phyloP scores from a whole-genome alignment of 352 stramenopile species.

The Pythium insidiosum region DNA sequence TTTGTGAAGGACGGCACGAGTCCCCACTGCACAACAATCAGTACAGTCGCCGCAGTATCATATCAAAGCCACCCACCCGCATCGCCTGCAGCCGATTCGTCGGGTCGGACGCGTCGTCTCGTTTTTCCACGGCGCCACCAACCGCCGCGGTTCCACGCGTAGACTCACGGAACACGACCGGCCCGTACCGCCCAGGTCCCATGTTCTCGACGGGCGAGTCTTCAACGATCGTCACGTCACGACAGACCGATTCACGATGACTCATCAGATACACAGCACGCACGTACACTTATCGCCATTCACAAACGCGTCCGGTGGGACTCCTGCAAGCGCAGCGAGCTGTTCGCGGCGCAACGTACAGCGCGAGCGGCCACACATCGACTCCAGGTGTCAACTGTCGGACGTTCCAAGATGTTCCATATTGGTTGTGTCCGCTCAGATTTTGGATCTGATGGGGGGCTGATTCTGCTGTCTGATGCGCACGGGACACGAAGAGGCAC shows the following conservation, averaged over 20 bases:
- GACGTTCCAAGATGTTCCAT: too few relatives aligned
- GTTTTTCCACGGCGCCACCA: neutral
- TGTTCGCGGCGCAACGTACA: slow-evolving; percentile 53
- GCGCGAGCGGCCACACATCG: slow-evolving; percentile 66
- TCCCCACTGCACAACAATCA: slow-evolving; percentile 45
- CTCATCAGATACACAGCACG: neutral
- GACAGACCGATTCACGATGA: neutral
- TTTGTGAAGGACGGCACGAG: slow-evolving; percentile 82
- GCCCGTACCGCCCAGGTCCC: slow-evolving; percentile 54
- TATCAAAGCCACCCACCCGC: slow-evolving; percentile 15
- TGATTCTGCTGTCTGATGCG: too few relatives aligned
- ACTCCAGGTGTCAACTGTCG: neutral
- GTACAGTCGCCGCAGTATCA: too few relatives aligned
- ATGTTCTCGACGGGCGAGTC: slow-evolving; percentile 76
- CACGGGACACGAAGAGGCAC: too few relatives aligned
- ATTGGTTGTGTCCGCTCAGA: too few relatives aligned
- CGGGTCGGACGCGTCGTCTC: slow-evolving; percentile 3
- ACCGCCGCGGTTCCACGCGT: neutral
- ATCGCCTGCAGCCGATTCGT: slow-evolving; percentile 48
- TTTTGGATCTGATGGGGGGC: neutral
- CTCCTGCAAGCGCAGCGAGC: slow-evolving; percentile 34
- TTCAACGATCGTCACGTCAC: slow-evolving; percentile 13
- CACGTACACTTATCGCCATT: slow-evolving; percentile 68
- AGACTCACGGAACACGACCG: slow-evolving; percentile 46
- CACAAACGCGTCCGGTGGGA: slow-evolving; percentile 36